Conservation (phyloP, 1,139 yeast species). For the Meyerozyma athensensis region DNA sequence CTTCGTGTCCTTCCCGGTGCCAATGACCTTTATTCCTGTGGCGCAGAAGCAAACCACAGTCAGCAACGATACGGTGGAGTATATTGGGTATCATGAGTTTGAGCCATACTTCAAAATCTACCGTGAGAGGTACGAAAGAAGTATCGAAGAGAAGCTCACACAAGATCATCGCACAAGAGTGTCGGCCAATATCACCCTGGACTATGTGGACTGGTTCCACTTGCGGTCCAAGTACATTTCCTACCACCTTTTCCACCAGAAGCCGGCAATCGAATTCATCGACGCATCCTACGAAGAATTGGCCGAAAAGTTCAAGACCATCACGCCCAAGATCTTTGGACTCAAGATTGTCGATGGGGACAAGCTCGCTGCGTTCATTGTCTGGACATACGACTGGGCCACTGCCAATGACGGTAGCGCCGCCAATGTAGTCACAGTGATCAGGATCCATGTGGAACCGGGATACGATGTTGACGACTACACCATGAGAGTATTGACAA, state of each 20-base stretch:
- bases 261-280: constrained; percentile 19
- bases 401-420: not conserved
- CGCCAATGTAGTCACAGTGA: constrained; percentile 23
- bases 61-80: constrained; percentile 11
- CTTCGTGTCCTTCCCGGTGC: constrained; percentile 48
- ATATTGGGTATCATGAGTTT: constrained; percentile 30
- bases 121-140: constrained; percentile 16
- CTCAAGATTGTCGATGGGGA: constrained; percentile 18
- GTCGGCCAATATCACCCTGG: constrained; percentile 23
- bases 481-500: constrained; percentile 21
- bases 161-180: constrained; percentile 28
- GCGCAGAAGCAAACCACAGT: not conserved
- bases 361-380: constrained; percentile 25
- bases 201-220: constrained; percentile 42
- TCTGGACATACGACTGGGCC: constrained; percentile 40
- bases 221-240: constrained; percentile 36
- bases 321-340: constrained; percentile 18
- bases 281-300: constrained; percentile 28
- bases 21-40: constrained; percentile 21
- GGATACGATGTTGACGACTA: constrained; percentile 16
- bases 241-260: constrained; percentile 23
- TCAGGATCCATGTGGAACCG: constrained; percentile 23
- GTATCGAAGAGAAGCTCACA: constrained; percentile 15
- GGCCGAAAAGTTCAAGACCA: constrained; percentile 12
- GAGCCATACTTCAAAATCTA: constrained; percentile 21